Percentiles rank a stretch among this genome's conserved stretches.
phyloP scores from a whole-genome alignment of 2,329 filamentous ascomycete species.

The Trichoderma hamatum region DNA sequence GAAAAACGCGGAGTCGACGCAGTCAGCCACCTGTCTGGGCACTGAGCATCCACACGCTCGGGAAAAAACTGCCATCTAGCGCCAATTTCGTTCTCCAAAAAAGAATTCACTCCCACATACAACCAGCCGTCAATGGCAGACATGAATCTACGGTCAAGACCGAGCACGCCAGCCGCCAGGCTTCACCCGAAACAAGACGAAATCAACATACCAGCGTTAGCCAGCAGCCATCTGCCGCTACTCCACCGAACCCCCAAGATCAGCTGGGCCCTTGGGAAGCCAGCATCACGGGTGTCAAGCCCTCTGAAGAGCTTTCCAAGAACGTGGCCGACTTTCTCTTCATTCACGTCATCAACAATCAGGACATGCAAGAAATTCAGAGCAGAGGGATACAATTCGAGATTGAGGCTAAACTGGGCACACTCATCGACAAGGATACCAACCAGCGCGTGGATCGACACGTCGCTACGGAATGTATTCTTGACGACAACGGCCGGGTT shows the following conservation, averaged over 20 bases:
- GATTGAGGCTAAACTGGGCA: slow-evolving; percentile 91
- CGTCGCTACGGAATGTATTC: slow-evolving; percentile 70
- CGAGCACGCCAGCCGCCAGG: slow-evolving; percentile 47
- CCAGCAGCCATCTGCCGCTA: slow-evolving; percentile 29
- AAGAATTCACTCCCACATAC: slow-evolving; percentile 36
- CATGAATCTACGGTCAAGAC: slow-evolving; percentile 36
- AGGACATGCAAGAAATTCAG: slow-evolving; percentile 65
- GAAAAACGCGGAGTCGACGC: slow-evolving; percentile 47
- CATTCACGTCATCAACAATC: slow-evolving; percentile 66
- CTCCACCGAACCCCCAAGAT: slow-evolving; percentile 39
- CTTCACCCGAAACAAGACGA: slow-evolving; percentile 52
- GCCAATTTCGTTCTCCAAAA: slow-evolving; percentile 53
- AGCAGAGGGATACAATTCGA: slow-evolving; percentile 76
- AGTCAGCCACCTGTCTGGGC: slow-evolving; percentile 54
- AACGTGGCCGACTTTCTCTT: slow-evolving; percentile 81
- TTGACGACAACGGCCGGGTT: slow-evolving; percentile 63
- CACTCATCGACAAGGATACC: slow-evolving; percentile 73
- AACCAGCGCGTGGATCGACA: slow-evolving; percentile 69
- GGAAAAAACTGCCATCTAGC: slow-evolving; percentile 44
- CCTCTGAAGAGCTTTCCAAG: slow-evolving; percentile 74
- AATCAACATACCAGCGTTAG: slow-evolving; percentile 33
- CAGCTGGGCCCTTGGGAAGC: slow-evolving; percentile 63
- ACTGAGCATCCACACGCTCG: slow-evolving; percentile 43
- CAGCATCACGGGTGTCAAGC: slow-evolving; percentile 69
- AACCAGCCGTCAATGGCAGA: slow-evolving; percentile 44